Conservation (phyloP, 2,329 filamentous ascomycete species). For the Cercospora sp. region DNA sequence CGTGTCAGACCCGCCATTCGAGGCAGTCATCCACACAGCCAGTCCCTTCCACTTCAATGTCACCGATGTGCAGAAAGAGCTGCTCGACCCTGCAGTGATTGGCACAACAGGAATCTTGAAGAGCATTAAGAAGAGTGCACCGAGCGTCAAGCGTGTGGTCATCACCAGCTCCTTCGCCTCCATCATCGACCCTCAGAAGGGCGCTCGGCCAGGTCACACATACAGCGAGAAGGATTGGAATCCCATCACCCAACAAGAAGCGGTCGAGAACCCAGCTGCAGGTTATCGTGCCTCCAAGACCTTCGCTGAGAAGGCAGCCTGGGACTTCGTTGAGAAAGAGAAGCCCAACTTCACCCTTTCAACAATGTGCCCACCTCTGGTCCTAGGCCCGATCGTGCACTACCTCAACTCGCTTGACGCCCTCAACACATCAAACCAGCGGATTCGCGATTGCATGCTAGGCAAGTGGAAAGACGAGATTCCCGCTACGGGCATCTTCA, state of each 20-base stretch:
- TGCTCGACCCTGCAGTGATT: constrained; percentile 62
- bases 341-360: constrained; percentile 53
- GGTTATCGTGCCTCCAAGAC: constrained; percentile 59
- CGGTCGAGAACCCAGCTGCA: constrained; percentile 43
- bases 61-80: constrained; percentile 62
- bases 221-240: constrained; percentile 61
- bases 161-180: constrained; percentile 69
- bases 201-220: constrained; percentile 48
- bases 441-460: constrained; percentile 59
- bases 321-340: constrained; percentile 55
- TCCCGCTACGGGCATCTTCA: constrained; percentile 49
- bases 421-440: constrained; percentile 72
- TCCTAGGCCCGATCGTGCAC: constrained; percentile 55
- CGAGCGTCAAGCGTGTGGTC: constrained; percentile 70
- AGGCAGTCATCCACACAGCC: constrained; percentile 73
- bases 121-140: constrained; percentile 60
- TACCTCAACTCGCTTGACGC: constrained; percentile 63
- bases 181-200: constrained; percentile 59
- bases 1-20: constrained; percentile 64
- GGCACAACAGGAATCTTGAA: constrained; percentile 64
- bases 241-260: constrained; percentile 55
- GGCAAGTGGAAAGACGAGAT: constrained; percentile 62
- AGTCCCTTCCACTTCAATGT: constrained; percentile 74
- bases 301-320: constrained; percentile 60
- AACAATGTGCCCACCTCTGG: constrained; percentile 53